Evolutionary conservation across 257 asterid genomes (phyloP), one percentile per base, ranked within the genome.

Genomic region (Ilex aquifolium): DNA sequence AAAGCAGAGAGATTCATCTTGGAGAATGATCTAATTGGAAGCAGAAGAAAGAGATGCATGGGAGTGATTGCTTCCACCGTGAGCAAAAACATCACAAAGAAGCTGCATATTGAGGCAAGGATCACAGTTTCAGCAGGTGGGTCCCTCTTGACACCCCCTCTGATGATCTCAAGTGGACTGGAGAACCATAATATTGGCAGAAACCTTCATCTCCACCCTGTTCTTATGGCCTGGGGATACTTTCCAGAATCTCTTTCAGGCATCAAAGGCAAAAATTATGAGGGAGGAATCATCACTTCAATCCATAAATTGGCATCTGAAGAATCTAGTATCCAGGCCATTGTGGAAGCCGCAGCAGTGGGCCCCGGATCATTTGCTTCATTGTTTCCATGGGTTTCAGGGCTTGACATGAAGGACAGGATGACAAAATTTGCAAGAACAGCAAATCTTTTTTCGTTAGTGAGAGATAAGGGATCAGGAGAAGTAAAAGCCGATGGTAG

Each of bases 151-250:
- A 92, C 95, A 1, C 98, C 98, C 0, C 97, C 98, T 0, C 70
- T 92, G 62, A 63, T 92, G 64, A 56, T 82, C 40, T 65, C 91
- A 10, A 85, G 95, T 49, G 97, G 97, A 4, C 56, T 92, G 78
- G 46, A 72, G 81, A 92, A 89, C 81, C 76, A 67, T 69, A 78
- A 92, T 80, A 89, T 92, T 0, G 97, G 98, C 13, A 68, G 66
- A 32, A 89, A 92, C 70, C 90, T 92, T 60, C 97, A 92, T 56
- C 95, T 92, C 57, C 98, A 92, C 64, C 98, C 97, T 0, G 88
- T 77, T 56, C 66, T 83, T 0, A 56, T 79, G 6, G 95, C 81
- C 31, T 92, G 98, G 98, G 98, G 97, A 27, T 85, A 92, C 71
- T 89, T 92, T 52, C 98, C 97, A 0, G 88, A 89, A 55, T 71